These are phyloP conservation scores for Globisporangium cylindrosporum DNA, from an alignment of 352 stramenopile species.

Conservation along the genomic window DNA sequence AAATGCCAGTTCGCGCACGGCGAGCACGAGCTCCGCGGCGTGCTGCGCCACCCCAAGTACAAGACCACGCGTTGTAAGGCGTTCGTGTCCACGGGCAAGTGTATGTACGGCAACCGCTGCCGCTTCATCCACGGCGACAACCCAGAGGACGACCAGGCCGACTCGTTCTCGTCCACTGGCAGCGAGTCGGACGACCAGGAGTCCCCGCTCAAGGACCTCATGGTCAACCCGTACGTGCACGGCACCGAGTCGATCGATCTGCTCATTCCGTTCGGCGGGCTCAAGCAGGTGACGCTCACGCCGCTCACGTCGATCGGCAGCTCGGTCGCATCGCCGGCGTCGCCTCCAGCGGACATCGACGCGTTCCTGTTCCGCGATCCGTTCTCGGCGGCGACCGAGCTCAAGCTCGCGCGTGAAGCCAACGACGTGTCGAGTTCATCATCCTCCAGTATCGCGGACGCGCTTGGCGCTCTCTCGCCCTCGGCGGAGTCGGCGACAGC, in stretches of 20 bases:
- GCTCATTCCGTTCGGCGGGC: slow-evolving; percentile 57
- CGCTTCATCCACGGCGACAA: slow-evolving; percentile 83
- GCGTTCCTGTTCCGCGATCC: slow-evolving; percentile 40
- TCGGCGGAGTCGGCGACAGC: slow-evolving; percentile 30
- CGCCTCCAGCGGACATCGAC: slow-evolving; percentile 21
- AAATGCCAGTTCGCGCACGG: slow-evolving; percentile 91
- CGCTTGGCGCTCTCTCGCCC: slow-evolving; percentile 29
- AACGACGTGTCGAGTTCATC: slow-evolving; percentile 10
- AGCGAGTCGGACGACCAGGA: slow-evolving; percentile 74
- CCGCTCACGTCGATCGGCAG: slow-evolving; percentile 45
- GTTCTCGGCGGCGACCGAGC: slow-evolving; percentile 32
- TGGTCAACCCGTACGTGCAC: slow-evolving; percentile 70
- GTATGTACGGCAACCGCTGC: slow-evolving; percentile 86
- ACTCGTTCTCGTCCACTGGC: slow-evolving; percentile 52
- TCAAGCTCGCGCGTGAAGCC: slow-evolving; percentile 28
- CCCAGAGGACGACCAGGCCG: slow-evolving; percentile 31
- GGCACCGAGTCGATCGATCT: slow-evolving; percentile 60
- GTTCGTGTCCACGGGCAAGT: slow-evolving; percentile 80
- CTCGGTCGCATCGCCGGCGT: slow-evolving; percentile 25
- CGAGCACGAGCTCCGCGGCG: slow-evolving; percentile 76
- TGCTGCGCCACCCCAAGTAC: slow-evolving; percentile 90
- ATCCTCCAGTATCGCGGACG: slow-evolving; percentile 20
- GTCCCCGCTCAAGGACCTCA: slow-evolving; percentile 40
- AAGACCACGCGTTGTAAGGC: slow-evolving; percentile 91
- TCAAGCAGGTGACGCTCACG: slow-evolving; percentile 59